These are phyloP conservation scores for Tolypocladium guangdongense DNA, from an alignment of 2,329 filamentous ascomycete genomes.

Conservation along the genomic window DNA sequence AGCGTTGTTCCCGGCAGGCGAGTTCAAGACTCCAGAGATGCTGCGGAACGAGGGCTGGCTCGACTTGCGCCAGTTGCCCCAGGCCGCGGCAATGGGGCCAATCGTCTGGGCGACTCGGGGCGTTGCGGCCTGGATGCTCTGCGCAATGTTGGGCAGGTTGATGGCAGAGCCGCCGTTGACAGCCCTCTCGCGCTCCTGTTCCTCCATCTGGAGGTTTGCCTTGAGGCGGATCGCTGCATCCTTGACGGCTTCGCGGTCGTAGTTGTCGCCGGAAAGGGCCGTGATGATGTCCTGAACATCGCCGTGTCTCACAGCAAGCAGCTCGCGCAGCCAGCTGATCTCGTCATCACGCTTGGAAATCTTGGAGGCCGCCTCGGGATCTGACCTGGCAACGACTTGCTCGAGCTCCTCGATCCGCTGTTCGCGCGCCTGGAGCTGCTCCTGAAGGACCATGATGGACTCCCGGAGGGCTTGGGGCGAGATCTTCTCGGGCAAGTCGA, in stretches of 20 bases:
- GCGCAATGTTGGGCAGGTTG: conserved; percentile 64
- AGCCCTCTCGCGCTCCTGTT: conserved; percentile 83
- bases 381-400: conserved; percentile 53
- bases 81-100: conserved; percentile 73
- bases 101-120: conserved; percentile 79
- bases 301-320: conserved; percentile 79
- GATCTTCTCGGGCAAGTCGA: conserved; percentile 66
- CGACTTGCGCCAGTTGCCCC: conserved; percentile 83
- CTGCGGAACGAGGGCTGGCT: conserved; percentile 38
- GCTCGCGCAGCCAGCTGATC: conserved; percentile 87
- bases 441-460: conserved; percentile 91
- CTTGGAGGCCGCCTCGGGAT: conserved; percentile 69
- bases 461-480: conserved; percentile 91
- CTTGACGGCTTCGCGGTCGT: conserved; percentile 68
- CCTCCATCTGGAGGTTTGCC: conserved; percentile 95
- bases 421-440: conserved; percentile 92
- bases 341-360: conserved; percentile 89
- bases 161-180: conserved; percentile 58
- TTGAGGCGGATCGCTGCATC: conserved; percentile 89
- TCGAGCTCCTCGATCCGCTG: conserved; percentile 81
- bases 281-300: conserved; percentile 88
- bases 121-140: conserved; percentile 65
- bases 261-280: conserved; percentile 61
- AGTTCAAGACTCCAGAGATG: conserved; percentile 35
- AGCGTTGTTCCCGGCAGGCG: conserved; percentile 30